A percentile compares a stretch with the other conserved stretches of the same genome.
These are phyloP conservation scores for Lecanicillium sp. DNA, from an alignment of 2,329 filamentous ascomycete genomes.

Conservation along the genomic window DNA sequence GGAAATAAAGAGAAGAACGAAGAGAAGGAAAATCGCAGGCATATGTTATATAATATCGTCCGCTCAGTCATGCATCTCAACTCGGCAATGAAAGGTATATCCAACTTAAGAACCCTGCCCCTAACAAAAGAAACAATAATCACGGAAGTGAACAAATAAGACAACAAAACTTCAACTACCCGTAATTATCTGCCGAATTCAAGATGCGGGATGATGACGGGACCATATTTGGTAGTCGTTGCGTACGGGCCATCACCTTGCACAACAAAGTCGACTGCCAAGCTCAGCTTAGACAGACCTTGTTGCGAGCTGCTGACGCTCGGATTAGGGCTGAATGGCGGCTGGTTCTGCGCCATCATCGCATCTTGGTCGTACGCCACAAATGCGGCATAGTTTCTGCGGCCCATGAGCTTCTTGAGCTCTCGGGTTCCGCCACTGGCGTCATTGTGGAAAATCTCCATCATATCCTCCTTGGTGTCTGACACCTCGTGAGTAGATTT, in stretches of 20 bases:
- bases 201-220: constrained; percentile 85
- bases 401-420: constrained; percentile 85
- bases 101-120: neutral
- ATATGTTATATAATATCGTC: too few species aligned
- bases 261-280: constrained; percentile 95
- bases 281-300: constrained; percentile 62
- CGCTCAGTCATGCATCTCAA: too few species aligned
- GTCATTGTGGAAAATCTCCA: constrained; percentile 97
- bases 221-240: constrained; percentile 88
- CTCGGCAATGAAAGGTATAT: constrained; percentile 5
- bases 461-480: constrained; percentile 99
- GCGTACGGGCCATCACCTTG: constrained; percentile 82
- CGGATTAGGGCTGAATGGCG: constrained; percentile 32
- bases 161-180: neutral
- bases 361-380: constrained; percentile 91
- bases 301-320: constrained; percentile 31
- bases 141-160: neutral
- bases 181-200: constrained; percentile 58
- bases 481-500: constrained; percentile 66
- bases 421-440: constrained; percentile 78
- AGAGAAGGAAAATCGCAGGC: too few species aligned
- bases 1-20: neutral
- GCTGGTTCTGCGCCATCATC: constrained; percentile 37
- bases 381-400: constrained; percentile 86
- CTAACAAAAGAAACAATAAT: neutral